These are phyloP conservation scores for Pythium monospermum DNA, from an alignment of 352 stramenopile genomes.

Conservation along the genomic window DNA sequence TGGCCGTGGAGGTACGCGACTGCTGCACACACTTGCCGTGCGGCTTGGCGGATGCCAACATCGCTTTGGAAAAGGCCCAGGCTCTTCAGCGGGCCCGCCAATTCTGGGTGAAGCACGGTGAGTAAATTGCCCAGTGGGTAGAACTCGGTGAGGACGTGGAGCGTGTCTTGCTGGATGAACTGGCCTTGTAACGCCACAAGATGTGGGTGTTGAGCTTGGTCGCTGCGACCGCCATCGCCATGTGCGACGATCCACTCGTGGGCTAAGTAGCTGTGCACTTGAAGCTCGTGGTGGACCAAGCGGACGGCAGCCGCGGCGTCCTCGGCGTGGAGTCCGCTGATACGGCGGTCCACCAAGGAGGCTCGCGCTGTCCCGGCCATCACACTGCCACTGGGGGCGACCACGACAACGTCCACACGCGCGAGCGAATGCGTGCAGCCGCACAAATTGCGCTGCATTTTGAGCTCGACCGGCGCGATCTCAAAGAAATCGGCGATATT, in stretches of 20 bases:
- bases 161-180: slow-evolving; percentile 12
- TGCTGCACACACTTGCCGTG: slow-evolving; percentile 10
- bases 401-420: slow-evolving; percentile 17
- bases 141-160: slow-evolving; percentile 20
- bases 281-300: slow-evolving; percentile 1
- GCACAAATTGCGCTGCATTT: slow-evolving; percentile 23
- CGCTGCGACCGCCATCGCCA: background rate
- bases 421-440: slow-evolving; percentile 9
- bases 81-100: background rate
- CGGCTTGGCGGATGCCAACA: background rate
- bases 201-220: slow-evolving; percentile 11
- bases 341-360: slow-evolving; percentile 11
- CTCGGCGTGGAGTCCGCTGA: slow-evolving; percentile 6
- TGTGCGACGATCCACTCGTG: slow-evolving; percentile 7
- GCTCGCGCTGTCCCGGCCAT: background rate
- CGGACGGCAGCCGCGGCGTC: background rate
- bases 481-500: slow-evolving; percentile 12
- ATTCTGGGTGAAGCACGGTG: background rate
- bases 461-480: slow-evolving; percentile 12
- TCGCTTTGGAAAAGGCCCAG: slow-evolving; percentile 3
- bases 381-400: too few relatives aligned
- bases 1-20: slow-evolving; percentile 23
- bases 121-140: slow-evolving; percentile 11
- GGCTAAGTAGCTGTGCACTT: slow-evolving; percentile 17
- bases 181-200: slow-evolving; percentile 13